These are phyloP conservation scores for Penicillium fimorum DNA, from an alignment of 495 filamentous ascomycete genomes.

Conservation along the genomic window DNA sequence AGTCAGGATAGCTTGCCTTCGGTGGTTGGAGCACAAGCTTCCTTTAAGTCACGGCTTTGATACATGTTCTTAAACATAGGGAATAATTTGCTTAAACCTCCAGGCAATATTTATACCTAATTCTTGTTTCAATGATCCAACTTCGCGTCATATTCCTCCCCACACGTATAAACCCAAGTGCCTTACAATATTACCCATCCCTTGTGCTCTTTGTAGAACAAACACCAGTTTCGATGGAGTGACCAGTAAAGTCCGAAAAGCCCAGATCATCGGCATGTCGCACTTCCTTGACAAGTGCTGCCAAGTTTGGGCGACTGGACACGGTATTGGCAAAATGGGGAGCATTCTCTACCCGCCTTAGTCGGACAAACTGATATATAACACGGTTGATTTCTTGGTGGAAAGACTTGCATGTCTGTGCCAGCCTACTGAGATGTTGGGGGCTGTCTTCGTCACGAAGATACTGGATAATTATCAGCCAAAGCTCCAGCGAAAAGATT, in stretches of 20 bases:
- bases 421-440: neutral
- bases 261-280: neutral
- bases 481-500: neutral
- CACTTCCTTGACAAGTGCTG: neutral
- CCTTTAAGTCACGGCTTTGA: slow-evolving; percentile 16
- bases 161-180: too few species aligned
- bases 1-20: slow-evolving; percentile 13
- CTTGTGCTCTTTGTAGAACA: too few species aligned
- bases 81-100: too few species aligned
- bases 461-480: neutral
- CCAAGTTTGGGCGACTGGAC: neutral
- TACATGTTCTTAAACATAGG: neutral
- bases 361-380: neutral
- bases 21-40: slow-evolving; percentile 8
- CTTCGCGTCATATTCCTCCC: too few species aligned
- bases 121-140: too few species aligned
- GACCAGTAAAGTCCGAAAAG: neutral
- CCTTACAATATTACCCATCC: too few species aligned
- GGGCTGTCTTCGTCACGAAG: neutral
- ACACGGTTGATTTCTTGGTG: neutral
- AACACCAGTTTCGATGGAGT: neutral
- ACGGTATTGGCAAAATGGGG: neutral
- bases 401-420: neutral
- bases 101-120: too few species aligned
- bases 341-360: neutral